These are phyloP conservation scores for Protea cynaroides DNA, from an alignment of 164 flowering plant species.

Conservation along the genomic window DNA sequence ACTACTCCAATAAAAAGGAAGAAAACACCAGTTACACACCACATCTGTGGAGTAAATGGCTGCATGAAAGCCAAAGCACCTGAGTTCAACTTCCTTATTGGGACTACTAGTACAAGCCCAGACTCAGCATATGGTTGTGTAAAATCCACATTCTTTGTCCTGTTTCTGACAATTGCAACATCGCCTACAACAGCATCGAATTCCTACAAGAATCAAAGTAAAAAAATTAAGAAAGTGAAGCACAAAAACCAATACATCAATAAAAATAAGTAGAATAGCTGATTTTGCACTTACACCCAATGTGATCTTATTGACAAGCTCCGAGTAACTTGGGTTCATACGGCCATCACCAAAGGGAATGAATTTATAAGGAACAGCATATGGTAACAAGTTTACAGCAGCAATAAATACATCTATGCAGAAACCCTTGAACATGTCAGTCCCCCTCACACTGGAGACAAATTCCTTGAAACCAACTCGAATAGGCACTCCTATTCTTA, in stretches of 20 bases:
- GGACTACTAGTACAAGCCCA: slow-evolving; percentile 82
- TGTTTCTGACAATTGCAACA: slow-evolving; percentile 58
- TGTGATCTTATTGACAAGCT: slow-evolving; percentile 51
- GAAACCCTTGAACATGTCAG: slow-evolving; percentile 49
- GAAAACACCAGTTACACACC: slow-evolving; percentile 53
- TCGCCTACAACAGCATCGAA: slow-evolving; percentile 84
- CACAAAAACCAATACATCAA: not conserved
- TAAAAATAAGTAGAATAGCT: not conserved
- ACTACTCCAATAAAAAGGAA: slow-evolving; percentile 47
- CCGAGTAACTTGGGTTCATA: slow-evolving; percentile 62
- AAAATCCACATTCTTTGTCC: slow-evolving; percentile 70
- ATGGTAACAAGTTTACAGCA: slow-evolving; percentile 72
- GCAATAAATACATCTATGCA: slow-evolving; percentile 88
- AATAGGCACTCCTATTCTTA: slow-evolving; percentile 61
- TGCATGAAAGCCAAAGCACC: slow-evolving; percentile 68
- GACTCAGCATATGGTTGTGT: slow-evolving; percentile 80
- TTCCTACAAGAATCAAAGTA: slow-evolving; percentile 25
- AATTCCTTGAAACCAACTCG: slow-evolving; percentile 55
- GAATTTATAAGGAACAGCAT: slow-evolving; percentile 65
- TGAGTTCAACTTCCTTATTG: slow-evolving; percentile 41
- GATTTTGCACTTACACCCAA: slow-evolving; percentile 56
- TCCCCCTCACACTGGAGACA: slow-evolving; percentile 46
- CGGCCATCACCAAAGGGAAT: slow-evolving; percentile 64
- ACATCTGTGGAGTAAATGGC: slow-evolving; percentile 64
- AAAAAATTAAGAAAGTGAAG: not conserved